Evolutionary conservation across 108 stramenopile species (phyloP).

Genomic region (Parmales sp.): DNA sequence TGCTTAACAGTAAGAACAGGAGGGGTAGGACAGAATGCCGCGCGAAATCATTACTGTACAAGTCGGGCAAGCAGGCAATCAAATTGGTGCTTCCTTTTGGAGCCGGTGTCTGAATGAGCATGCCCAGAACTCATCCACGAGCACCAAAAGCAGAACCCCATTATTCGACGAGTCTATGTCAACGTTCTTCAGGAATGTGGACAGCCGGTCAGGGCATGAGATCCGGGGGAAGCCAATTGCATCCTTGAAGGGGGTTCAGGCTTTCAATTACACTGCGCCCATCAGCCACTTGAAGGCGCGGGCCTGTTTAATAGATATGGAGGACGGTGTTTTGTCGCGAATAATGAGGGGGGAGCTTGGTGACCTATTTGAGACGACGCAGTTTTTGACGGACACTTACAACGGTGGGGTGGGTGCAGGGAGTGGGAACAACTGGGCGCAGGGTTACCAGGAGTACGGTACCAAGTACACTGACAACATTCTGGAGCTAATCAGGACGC

Average conservation of each 20-base stretch:
- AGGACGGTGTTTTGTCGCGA: slow-evolving; percentile 43
- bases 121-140: slow-evolving; percentile 14
- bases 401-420: too few relatives aligned
- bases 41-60: slow-evolving; percentile 44
- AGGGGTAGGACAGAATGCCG: slow-evolving; percentile 26
- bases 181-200: slow-evolving; percentile 39
- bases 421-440: slow-evolving; percentile 53
- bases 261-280: not conserved
- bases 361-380: slow-evolving; percentile 36
- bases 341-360: slow-evolving; percentile 33
- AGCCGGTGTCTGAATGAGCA: slow-evolving; percentile 32
- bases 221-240: not conserved
- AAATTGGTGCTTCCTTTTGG: slow-evolving; percentile 48
- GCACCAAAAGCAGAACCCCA: not conserved
- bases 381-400: slow-evolving; percentile 38
- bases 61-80: slow-evolving; percentile 56
- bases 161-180: slow-evolving; percentile 31
- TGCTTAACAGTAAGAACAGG: too few relatives aligned
- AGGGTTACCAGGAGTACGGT: slow-evolving; percentile 41
- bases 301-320: slow-evolving; percentile 26
- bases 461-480: slow-evolving; percentile 30
- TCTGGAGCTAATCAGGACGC: slow-evolving; percentile 25
- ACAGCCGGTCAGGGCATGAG: slow-evolving; percentile 15
- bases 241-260: not conserved
- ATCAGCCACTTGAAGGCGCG: not conserved